These are phyloP conservation scores for Sporothrix sp. DNA, from an alignment of 2,329 filamentous ascomycete species.

Conservation along the genomic window DNA sequence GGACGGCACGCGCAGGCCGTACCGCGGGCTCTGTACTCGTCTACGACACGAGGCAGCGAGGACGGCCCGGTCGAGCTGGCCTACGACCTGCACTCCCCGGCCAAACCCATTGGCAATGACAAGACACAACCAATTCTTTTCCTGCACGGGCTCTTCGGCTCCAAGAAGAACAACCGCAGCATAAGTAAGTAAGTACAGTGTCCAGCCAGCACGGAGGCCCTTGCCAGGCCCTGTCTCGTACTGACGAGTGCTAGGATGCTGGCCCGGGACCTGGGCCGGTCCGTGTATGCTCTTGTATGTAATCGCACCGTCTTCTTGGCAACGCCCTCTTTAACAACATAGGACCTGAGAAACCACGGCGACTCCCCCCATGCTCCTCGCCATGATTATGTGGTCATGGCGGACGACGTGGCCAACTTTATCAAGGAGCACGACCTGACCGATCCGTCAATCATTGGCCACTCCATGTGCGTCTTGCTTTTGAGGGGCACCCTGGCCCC, in stretches of 20 bases:
- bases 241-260: constrained; percentile 47
- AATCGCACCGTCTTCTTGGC: no score
- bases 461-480: constrained; percentile 63
- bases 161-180: constrained; percentile 86
- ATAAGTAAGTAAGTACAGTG: constrained; percentile 72
- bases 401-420: constrained; percentile 72
- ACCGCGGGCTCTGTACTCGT: constrained; percentile 1
- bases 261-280: constrained; percentile 67
- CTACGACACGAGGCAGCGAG: neutral
- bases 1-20: neutral
- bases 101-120: constrained; percentile 32
- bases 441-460: constrained; percentile 71
- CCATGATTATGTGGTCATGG: constrained; percentile 77
- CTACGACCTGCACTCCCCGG: constrained; percentile 58
- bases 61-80: constrained; percentile 34
- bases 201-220: no score
- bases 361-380: constrained; percentile 67
- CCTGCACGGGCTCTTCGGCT: constrained; percentile 88
- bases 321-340: neutral
- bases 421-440: constrained; percentile 61
- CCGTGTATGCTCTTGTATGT: constrained; percentile 71
- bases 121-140: constrained; percentile 62
- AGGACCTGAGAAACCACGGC: constrained; percentile 91
- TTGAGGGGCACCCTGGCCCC: neutral
- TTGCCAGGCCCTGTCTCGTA: no score